Evolutionary conservation across 345 rosid species (phyloP).

Genomic region (Gossypium raimondii): DNA sequence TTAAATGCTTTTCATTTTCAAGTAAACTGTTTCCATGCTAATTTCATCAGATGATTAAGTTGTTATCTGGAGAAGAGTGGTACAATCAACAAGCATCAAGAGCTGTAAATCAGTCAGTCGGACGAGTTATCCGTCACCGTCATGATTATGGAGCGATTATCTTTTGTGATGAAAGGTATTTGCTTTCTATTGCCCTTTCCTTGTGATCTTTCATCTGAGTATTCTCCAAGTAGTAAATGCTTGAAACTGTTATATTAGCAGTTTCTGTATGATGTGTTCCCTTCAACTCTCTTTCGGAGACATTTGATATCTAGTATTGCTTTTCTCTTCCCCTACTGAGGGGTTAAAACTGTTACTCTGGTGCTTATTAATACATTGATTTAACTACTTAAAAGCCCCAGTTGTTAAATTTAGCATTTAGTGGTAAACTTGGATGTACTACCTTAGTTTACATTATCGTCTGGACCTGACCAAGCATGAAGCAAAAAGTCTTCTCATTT

Average conservation of each 20-base stretch:
- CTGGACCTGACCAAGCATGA: background rate
- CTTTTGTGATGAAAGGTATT: conserved; percentile 88
- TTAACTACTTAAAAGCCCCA: background rate
- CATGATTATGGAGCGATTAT: conserved; percentile 92
- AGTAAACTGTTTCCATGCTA: background rate
- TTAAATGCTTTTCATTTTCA: conserved; percentile 13
- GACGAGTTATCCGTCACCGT: conserved; percentile 94
- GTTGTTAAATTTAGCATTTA: background rate
- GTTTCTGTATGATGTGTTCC: background rate
- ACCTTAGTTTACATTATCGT: background rate
- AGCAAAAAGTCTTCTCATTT: background rate
- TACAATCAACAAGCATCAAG: conserved; percentile 85
- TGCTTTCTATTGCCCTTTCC: conserved; percentile 8
- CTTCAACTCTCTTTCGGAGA: conserved; percentile 1
- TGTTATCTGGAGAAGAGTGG: conserved; percentile 81
- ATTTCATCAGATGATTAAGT: conserved; percentile 29
- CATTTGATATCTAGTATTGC: background rate
- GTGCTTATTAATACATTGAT: background rate
- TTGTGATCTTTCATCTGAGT: background rate
- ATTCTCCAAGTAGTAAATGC: background rate
- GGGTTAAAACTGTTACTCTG: background rate
- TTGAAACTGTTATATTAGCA: background rate
- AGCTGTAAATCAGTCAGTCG: conserved; percentile 97
- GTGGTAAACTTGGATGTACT: background rate
- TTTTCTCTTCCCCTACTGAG: background rate